Conservation (phyloP, 495 filamentous ascomycete species). For the Xylaria palmicola region DNA sequence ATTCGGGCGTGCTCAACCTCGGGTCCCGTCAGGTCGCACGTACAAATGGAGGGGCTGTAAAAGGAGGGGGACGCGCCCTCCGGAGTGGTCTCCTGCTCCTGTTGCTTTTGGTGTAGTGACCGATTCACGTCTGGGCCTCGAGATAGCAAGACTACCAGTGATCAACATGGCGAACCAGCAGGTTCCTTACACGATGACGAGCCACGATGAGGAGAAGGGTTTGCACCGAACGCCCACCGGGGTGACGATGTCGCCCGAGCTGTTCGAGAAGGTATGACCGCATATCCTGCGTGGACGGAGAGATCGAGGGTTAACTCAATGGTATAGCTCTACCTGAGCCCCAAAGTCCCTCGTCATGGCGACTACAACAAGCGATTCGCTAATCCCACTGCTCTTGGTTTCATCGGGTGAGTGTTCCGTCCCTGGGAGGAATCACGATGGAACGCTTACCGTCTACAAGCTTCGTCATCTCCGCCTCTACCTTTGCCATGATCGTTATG, state of each 20-base stretch:
- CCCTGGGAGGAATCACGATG: too few species aligned
- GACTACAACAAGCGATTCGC: conserved; percentile 52
- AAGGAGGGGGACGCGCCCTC: not conserved
- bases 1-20: not conserved
- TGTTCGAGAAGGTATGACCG: conserved; percentile 51
- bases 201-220: conserved; percentile 41
- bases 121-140: not conserved
- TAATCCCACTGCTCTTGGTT: conserved; percentile 53
- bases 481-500: conserved; percentile 50
- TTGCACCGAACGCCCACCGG: conserved; percentile 37
- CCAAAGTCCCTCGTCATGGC: conserved; percentile 48
- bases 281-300: not conserved
- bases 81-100: not conserved
- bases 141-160: not conserved
- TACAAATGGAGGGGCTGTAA: not conserved
- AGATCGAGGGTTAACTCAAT: not conserved
- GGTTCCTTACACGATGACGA: not conserved
- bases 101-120: not conserved
- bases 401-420: conserved; percentile 43
- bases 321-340: conserved; percentile 49
- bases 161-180: conserved; percentile 21
- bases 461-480: conserved; percentile 49
- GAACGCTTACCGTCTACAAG: not conserved
- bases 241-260: conserved; percentile 53
- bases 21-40: not conserved